Conservation (phyloP, 176 grass and related monocot species). For the Leersia perrieri region DNA sequence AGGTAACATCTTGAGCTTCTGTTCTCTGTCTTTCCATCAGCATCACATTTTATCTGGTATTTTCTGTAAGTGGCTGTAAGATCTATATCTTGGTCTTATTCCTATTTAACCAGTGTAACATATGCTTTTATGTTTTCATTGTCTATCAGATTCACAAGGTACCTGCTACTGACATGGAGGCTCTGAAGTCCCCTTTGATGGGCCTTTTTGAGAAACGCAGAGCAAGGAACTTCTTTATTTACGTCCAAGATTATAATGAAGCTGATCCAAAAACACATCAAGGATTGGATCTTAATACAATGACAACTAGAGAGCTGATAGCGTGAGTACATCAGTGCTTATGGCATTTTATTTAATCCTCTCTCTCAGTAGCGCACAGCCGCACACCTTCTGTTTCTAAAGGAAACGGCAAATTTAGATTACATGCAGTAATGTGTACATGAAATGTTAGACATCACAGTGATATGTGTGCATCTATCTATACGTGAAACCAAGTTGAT, state of each 20-base stretch:
- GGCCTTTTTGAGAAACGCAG: conserved; percentile 91
- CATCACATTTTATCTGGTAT: not conserved
- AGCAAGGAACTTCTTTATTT: conserved; percentile 92
- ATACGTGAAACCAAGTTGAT: not conserved
- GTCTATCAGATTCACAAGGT: conserved; percentile 83
- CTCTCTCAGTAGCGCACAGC: not conserved
- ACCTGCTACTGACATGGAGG: conserved; percentile 92
- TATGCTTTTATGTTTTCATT: conserved; percentile 4
- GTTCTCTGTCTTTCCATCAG: conserved; percentile 1
- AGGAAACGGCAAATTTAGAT: not conserved
- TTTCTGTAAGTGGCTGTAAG: not conserved
- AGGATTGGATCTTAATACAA: conserved; percentile 76
- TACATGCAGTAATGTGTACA: not conserved
- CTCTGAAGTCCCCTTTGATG: conserved; percentile 89
- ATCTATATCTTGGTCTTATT: conserved; percentile 24
- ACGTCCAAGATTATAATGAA: conserved; percentile 85
- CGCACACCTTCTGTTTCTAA: not conserved
- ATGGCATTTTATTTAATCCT: conserved; percentile 2
- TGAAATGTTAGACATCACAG: not conserved
- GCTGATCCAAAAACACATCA: conserved; percentile 83
- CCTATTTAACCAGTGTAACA: conserved; percentile 10
- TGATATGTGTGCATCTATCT: not conserved
- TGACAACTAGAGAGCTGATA: conserved; percentile 81
- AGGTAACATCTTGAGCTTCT: conserved; percentile 43
- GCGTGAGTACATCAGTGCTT: conserved; percentile 46